Evolutionary conservation across 2,329 filamentous ascomycete species (phyloP).

Genomic region (Exophiala calicioides): DNA sequence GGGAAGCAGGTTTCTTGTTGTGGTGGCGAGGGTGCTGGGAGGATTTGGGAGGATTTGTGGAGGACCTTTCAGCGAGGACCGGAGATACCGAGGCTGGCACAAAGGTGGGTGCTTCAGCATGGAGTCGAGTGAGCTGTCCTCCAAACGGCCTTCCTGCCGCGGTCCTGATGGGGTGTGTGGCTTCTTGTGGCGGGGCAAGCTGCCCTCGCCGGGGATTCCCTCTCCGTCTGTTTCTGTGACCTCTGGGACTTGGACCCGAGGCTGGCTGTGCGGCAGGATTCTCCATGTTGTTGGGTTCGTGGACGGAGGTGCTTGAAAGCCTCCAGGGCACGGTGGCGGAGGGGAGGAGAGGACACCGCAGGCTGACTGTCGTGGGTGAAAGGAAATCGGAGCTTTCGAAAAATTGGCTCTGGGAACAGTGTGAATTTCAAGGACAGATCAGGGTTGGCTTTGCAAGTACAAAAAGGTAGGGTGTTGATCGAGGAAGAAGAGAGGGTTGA

Average conservation of each 20-base stretch:
- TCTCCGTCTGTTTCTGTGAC: constrained; percentile 24
- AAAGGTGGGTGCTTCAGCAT: constrained; percentile 45
- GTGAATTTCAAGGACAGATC: no score
- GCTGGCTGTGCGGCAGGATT: constrained; percentile 6
- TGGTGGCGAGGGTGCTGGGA: constrained; percentile 11
- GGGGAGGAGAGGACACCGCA: background rate
- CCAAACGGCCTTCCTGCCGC: constrained; percentile 28
- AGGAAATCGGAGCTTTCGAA: constrained; percentile 20
- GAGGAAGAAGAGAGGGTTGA: background rate
- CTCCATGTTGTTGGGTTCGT: constrained; percentile 12
- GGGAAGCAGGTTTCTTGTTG: constrained; percentile 13
- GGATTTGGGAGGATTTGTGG: constrained; percentile 11
- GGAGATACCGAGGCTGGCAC: constrained; percentile 37
- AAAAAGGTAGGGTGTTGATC: background rate
- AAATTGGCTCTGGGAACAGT: constrained; percentile 20
- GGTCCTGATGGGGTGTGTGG: constrained; percentile 7
- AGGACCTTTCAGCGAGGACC: no score
- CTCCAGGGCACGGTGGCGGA: background rate
- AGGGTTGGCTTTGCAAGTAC: no score
- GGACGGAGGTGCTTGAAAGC: background rate
- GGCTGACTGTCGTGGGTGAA: background rate
- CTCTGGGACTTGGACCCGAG: constrained; percentile 18
- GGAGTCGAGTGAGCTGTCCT: constrained; percentile 31
- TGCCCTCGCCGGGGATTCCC: constrained; percentile 6
- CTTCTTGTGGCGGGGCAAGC: constrained; percentile 6